Base-by-base conservation (phyloP, 108 stramenopile species). In the Chaetoceros tenuissimus region DNA sequence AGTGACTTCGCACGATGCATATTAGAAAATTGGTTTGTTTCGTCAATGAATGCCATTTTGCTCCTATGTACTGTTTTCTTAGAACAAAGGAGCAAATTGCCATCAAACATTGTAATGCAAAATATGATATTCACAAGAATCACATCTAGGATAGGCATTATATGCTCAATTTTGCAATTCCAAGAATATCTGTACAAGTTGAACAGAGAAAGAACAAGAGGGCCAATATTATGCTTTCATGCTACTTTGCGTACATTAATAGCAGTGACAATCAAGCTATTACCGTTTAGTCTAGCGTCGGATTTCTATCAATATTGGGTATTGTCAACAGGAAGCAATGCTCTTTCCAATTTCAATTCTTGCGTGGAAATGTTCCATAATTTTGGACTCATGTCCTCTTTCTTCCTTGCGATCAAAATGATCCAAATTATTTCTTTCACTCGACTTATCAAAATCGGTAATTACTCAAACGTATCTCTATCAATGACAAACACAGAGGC, bases 151-250 rank as follows among this genome's bases (percentile, higher is more conserved):
- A 2, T 81, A 21, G 85, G 77, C 25, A 78, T 72, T 22, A 62
- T 78, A 17, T 77, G 78, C 34, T 67, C 81, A 28, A 46, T 81
- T 13, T 51, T 81, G 28, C 82, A 83, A 55, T 83, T 71, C 52
- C 82, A 74, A 20, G 66, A 58, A 27, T 48, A 75, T 46, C 50
- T 83, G 19, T 87, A 69, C 56, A 66, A 81, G 23, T 55, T 85
- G 13, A 72, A 66, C 5, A 78, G 80, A 24, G 29, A 53, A 23
- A 53, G 71, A 13, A 69, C 68, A 44, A 72, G 72, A 28, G 67
- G 78, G 20, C 84, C 84, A 2, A 43, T 80, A 25, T 62, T 63
- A 24, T 67, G 77, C 44, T 63, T 76, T 31, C 68, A 75, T 23
- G 13, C 26, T 17, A 22, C 57, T 31, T 53, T 81, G 72, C 58